Evolutionary conservation across 176 grass and related monocot species (phyloP), one percentile per base, ranked within the genome.

Genomic region (Leersia perrieri): DNA sequence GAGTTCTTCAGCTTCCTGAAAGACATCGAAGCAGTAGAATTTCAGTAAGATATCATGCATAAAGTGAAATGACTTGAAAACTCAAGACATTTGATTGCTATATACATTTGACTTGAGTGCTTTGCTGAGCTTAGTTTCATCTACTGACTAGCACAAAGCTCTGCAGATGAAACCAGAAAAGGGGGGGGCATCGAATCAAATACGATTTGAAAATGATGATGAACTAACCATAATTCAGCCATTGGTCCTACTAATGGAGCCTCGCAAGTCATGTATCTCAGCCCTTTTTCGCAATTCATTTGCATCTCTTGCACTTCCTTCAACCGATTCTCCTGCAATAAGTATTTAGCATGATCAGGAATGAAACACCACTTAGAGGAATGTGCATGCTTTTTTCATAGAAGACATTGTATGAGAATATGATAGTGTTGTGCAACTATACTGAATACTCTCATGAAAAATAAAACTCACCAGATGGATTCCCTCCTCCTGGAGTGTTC

Each of bases 261-360:
- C 44, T 89, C 87, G 15, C 74, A 68, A 62, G 68, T 31, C 66
- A 82, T 85, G 80, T 90, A 88, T 64, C 90, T 90, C 22, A 99
- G 66, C 32, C 97, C 97, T 80, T 90, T 90, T 41, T 99, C 93
- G 76, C 97, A 95, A 62, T 88, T 94, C 64, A 60, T 29, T 76
- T 87, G 80, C 93, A 99, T 99, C 88, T 93, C 90, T 81, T 95
- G 90, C 33, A 99, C 93, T 87, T 99, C 90, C 78, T 85, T 95
- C 86, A 99, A 91, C 82, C 93, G 92, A 28, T 84, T 91, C 69
- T 95, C 97, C 97, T 99, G 87, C 47, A 74, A 80, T 1, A 77
- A 20, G 30, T 60, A 73, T 49, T 61, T 67, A 20, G 8, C 57
- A 82, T 62, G 69, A 12, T 83, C 68, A 47, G 80, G 28, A 80